A percentile compares a stretch with the other conserved stretches of the same genome.
phyloP scores from a whole-genome alignment of 371 early-diverging fungal genomes.

The Mortierella polycephala region DNA sequence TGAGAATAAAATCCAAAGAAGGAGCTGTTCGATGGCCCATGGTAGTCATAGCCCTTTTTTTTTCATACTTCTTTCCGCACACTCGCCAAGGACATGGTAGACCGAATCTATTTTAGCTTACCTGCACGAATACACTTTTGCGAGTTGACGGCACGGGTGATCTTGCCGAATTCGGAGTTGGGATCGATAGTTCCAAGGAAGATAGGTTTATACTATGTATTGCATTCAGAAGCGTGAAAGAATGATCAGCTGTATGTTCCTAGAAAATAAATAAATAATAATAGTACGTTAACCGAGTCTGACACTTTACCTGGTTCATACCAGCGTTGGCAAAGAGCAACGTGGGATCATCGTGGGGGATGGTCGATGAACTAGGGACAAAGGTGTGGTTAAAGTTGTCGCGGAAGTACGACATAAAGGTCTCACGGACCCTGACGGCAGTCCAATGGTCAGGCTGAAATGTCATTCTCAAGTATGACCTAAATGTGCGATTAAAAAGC shows the following conservation, averaged over 20 bases:
- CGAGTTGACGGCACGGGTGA: slow-evolving; percentile 94
- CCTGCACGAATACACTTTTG: slow-evolving; percentile 99
- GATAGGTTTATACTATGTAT: slow-evolving; percentile 94
- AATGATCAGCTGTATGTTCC: neutral
- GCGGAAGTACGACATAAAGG: slow-evolving; percentile 94
- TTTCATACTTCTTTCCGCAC: neutral
- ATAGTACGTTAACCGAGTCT: neutral
- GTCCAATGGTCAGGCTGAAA: slow-evolving; percentile 73
- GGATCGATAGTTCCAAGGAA: slow-evolving; percentile 97
- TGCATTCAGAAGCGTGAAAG: neutral
- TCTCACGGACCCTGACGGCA: slow-evolving; percentile 82
- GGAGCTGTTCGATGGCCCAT: slow-evolving; percentile 3
- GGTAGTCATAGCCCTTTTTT: neutral
- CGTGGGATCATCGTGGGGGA: slow-evolving; percentile 98
- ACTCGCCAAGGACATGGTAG: no score
- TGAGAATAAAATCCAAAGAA: neutral
- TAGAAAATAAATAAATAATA: neutral
- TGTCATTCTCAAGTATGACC: slow-evolving; percentile 29
- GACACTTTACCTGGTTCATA: slow-evolving; percentile 93
- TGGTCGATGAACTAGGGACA: slow-evolving; percentile 92
- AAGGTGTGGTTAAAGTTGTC: slow-evolving; percentile 81
- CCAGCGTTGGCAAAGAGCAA: slow-evolving; percentile 99
- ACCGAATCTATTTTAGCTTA: slow-evolving; percentile 45
- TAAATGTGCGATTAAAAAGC: neutral
- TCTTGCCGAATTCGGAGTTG: slow-evolving; percentile 87